Conservation (phyloP, 768 basidiomycete genomes). For the Roridomyces roridus region DNA sequence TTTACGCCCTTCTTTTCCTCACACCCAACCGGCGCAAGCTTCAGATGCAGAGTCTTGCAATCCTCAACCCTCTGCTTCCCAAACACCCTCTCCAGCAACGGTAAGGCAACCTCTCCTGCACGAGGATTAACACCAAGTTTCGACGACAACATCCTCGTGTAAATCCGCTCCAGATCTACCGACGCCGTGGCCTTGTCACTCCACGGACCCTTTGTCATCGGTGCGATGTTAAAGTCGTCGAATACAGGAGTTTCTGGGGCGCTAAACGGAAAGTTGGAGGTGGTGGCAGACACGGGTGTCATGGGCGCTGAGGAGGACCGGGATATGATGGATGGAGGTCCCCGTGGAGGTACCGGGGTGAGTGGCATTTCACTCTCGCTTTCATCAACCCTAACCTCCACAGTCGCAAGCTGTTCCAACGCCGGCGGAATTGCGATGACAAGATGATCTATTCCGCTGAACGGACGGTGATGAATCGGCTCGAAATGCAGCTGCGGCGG, state of each 20-base stretch:
- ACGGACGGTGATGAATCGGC: slow-evolving; percentile 7
- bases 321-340: neutral
- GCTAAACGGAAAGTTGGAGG: too few species aligned
- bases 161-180: slow-evolving; percentile 43
- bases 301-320: slow-evolving; percentile 17
- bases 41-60: slow-evolving; percentile 16
- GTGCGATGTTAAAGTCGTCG: neutral
- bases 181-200: slow-evolving; percentile 2
- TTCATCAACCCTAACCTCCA: slow-evolving; percentile 9
- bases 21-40: slow-evolving; percentile 21
- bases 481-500: slow-evolving; percentile 16
- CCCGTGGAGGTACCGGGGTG: slow-evolving; percentile 10
- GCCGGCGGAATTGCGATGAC: slow-evolving; percentile 22
- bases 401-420: slow-evolving; percentile 1
- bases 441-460: slow-evolving; percentile 25
- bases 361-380: slow-evolving; percentile 3
- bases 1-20: neutral
- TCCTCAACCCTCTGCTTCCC: neutral
- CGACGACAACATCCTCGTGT: slow-evolving; percentile 45
- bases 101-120: slow-evolving; percentile 36
- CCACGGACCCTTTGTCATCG: slow-evolving; percentile 13
- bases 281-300: slow-evolving; percentile 33
- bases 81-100: slow-evolving; percentile 27
- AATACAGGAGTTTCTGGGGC: neutral
- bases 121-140: slow-evolving; percentile 41